These are phyloP conservation scores for Apiospora phragmitis DNA, from an alignment of 2,329 filamentous ascomycete species.

Conservation along the genomic window DNA sequence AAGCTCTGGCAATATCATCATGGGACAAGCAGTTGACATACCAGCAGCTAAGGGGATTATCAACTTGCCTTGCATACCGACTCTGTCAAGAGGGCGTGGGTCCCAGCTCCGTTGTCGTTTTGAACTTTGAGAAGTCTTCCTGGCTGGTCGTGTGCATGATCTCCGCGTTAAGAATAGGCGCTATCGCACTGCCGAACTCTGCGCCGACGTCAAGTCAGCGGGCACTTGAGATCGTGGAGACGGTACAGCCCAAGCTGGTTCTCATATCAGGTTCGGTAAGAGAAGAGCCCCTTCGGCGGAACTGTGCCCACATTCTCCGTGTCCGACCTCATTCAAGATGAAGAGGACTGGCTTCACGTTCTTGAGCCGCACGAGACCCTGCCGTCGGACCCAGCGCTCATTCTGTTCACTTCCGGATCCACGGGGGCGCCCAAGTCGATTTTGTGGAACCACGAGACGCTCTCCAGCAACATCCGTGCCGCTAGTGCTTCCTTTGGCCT, in stretches of 20 bases:
- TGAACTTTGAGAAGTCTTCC: background rate
- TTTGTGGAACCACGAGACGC: background rate
- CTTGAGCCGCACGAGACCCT: background rate
- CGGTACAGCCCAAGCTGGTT: background rate
- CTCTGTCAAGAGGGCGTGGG: background rate
- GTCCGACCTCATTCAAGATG: background rate
- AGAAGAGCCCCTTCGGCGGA: background rate
- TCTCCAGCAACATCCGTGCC: background rate
- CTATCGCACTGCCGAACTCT: background rate
- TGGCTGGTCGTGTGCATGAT: background rate
- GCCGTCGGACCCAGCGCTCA: background rate
- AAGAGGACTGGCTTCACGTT: background rate
- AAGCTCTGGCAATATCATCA: background rate
- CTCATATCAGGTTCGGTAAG: background rate
- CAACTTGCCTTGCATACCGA: background rate
- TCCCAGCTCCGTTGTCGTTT: background rate
- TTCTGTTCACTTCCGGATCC: conserved; percentile 2
- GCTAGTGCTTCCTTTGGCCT: background rate
- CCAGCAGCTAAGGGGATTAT: background rate
- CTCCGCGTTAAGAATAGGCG: background rate
- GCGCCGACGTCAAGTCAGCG: background rate
- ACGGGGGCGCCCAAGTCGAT: background rate
- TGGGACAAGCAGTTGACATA: conserved; percentile 4
- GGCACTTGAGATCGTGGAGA: background rate
- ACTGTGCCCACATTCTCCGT: background rate